These are phyloP conservation scores for Grifola frondosa DNA, from an alignment of 1,284 basidiomycete species.

Conservation along the genomic window DNA sequence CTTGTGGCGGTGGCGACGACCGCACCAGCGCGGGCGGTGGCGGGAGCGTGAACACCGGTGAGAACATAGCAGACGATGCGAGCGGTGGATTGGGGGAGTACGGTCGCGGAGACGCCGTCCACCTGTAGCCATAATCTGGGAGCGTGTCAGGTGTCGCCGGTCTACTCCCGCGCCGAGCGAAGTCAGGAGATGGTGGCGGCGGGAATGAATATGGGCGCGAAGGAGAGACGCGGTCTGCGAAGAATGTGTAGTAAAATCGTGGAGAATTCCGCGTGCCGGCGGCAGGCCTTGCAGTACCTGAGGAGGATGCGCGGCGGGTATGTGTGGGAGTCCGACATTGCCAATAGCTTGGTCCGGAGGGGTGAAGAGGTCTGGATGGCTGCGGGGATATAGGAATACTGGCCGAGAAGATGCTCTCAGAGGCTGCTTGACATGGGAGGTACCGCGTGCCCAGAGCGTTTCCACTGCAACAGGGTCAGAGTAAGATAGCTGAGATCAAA, in stretches of 20 bases:
- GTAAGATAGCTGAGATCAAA: conserved; percentile 5
- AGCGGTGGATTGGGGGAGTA: conserved; percentile 10
- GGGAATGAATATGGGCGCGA: conserved; percentile 30
- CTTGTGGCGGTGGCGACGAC: conserved; percentile 10
- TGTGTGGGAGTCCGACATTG: conserved; percentile 24
- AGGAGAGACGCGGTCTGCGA: conserved; percentile 42
- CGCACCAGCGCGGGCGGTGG: conserved; percentile 16
- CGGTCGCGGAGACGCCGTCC: conserved; percentile 22
- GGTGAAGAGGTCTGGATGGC: conserved; percentile 33
- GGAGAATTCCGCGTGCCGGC: conserved; percentile 16
- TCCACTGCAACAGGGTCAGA: conserved; percentile 40
- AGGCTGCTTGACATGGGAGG: conserved; percentile 56
- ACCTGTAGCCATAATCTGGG: conserved; percentile 22
- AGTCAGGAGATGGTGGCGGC: not conserved
- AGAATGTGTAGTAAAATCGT: conserved; percentile 45
- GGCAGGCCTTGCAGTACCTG: conserved; percentile 2
- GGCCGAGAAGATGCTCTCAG: conserved; percentile 44
- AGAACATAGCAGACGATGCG: conserved; percentile 6
- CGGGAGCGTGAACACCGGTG: conserved; percentile 16
- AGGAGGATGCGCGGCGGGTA: conserved; percentile 15
- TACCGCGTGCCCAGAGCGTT: conserved; percentile 63
- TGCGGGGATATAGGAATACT: conserved; percentile 15
- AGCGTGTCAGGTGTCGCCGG: conserved; percentile 13
- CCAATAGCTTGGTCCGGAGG: conserved; percentile 49
- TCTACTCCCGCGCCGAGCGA: conserved; percentile 10